These are phyloP conservation scores for Wickerhamomyces rabaulensis DNA, from an alignment of 805 yeast species.

Conservation along the genomic window DNA sequence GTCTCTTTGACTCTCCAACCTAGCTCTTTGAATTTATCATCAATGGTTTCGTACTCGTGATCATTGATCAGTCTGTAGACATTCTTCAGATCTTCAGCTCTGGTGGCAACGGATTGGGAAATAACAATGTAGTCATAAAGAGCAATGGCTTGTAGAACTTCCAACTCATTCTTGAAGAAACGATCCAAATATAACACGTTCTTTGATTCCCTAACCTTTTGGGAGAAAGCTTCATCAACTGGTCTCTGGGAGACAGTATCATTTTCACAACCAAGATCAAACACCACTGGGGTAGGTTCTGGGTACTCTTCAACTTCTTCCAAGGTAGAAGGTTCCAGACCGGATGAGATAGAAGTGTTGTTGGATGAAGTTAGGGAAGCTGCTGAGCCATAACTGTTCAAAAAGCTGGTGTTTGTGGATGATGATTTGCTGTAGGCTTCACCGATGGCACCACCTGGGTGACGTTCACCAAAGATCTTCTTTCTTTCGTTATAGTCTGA, in stretches of 20 bases:
- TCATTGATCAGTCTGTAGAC: conserved; percentile 7
- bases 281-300: conserved; percentile 10
- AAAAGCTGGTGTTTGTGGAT: conserved; percentile 24
- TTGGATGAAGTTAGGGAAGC: conserved; percentile 9
- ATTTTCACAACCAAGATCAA: conserved; percentile 16
- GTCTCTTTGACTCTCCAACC: conserved; percentile 10
- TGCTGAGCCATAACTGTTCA: conserved; percentile 8
- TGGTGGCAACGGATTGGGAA: neutral
- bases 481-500: conserved; percentile 49
- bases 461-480: conserved; percentile 59
- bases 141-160: conserved; percentile 30
- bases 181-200: conserved; percentile 17
- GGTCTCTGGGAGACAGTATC: conserved; percentile 10
- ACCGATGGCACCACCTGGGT: conserved; percentile 93
- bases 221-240: conserved; percentile 13
- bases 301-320: conserved; percentile 6
- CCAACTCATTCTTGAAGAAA: conserved; percentile 27
- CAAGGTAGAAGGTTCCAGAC: conserved; percentile 6
- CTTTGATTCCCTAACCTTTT: conserved; percentile 22
- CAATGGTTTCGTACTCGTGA: conserved; percentile 2
- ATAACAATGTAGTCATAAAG: conserved; percentile 17
- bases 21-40: conserved; percentile 4
- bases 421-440: conserved; percentile 28
- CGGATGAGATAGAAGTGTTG: conserved; percentile 7
- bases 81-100: conserved; percentile 3